Evolutionary conservation across 192 early-diverging fungal genomes (phyloP), one percentile per base, ranked within the genome.

Genomic region (Borealophlyctis nickersoniae): DNA sequence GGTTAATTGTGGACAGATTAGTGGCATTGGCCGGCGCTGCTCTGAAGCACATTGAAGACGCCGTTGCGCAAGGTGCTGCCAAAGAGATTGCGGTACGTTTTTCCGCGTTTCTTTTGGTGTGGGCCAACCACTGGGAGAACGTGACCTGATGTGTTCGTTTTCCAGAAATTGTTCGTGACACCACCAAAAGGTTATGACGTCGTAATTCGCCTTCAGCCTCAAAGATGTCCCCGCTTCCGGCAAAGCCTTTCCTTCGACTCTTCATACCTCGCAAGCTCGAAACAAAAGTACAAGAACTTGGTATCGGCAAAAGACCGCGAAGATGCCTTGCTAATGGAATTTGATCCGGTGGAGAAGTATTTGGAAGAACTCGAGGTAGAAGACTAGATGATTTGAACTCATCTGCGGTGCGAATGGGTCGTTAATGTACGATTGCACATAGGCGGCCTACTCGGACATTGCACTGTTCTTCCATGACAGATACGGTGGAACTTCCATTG

Each of bases 101-200:
- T 39, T 22, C 31, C 2, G 16, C 7, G 14, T 16, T 24, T 58
- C 19, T 11, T 28, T 58, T 58, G n/a, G n/a, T 19, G 30, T n/a
- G 32, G 30, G 34, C n/a, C 31, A 32, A 28, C 4, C 26, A 22
- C 28, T 14, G 11, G 57, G 34, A 58, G 9, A 5, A 39, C 26
- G 57, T 7, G 5, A 9, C 9, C 5, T 32, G 28, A 39, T 45
- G 7, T 45, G 19, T 19, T 19, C 45, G 19, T 26, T 3, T 36
- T 54, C 55, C 78, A 85, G 79, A 76, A 84, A 60, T 56, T 94
- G 16, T 98, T 95, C 77, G 75, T 90, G 4, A 85, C 91, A 4
- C 89, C 92, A n/a, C 75, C 90, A 16, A 58, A 68, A 29, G 89
- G 90, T 53, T 98, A 94, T 64, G 84, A 88, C 71, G 76, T 83